Conservation (phyloP, 148 eudicot genomes). For the Camellia japonica region DNA sequence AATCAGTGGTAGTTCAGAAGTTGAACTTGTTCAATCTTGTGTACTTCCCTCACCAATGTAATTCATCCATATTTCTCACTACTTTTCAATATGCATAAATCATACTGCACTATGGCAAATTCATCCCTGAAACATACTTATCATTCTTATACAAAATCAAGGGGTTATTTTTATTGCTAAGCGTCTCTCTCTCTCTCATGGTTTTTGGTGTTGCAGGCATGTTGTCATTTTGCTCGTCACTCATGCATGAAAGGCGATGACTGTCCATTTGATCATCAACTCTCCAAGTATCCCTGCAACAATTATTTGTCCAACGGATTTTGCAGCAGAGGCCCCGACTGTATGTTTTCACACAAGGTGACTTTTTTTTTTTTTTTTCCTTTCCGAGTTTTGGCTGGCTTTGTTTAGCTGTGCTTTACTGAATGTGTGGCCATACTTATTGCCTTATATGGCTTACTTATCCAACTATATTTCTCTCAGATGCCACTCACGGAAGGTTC, state of each 20-base stretch:
- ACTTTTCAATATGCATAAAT: too few relatives aligned
- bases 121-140: too few relatives aligned
- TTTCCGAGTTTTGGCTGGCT: background rate
- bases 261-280: slow-evolving; percentile 89
- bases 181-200: background rate
- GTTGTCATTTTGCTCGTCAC: slow-evolving; percentile 81
- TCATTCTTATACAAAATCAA: too few relatives aligned
- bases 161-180: too few relatives aligned
- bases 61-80: too few relatives aligned
- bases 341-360: slow-evolving; percentile 90
- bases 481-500: slow-evolving; percentile 30
- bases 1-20: too few relatives aligned
- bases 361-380: background rate
- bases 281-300: slow-evolving; percentile 89
- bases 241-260: slow-evolving; percentile 95
- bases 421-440: background rate
- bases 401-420: background rate
- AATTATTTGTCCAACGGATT: slow-evolving; percentile 48
- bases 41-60: too few relatives aligned
- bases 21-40: too few relatives aligned
- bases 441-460: background rate
- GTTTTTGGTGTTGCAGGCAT: slow-evolving; percentile 55
- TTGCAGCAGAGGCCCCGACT: slow-evolving; percentile 72
- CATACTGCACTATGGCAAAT: too few relatives aligned
- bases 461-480: slow-evolving; percentile 27